Conservation (phyloP, 2,329 filamentous ascomycete genomes). For the Plenodomus lindquistii region DNA sequence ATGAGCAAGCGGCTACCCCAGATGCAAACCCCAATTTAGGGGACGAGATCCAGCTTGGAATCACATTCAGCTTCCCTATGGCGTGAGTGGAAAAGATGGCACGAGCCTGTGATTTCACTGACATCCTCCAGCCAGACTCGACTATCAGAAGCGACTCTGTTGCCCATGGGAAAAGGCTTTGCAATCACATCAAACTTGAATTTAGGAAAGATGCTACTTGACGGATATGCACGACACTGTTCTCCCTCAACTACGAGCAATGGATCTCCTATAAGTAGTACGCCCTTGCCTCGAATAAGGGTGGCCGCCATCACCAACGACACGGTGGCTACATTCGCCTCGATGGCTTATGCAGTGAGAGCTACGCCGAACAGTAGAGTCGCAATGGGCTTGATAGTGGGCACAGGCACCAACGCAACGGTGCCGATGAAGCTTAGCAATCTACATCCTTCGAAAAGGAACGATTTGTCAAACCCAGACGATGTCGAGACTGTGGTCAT, state of each 20-base stretch:
- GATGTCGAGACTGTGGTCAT: slow-evolving; percentile 69
- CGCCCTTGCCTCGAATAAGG: slow-evolving; percentile 63
- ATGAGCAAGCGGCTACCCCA: slow-evolving; percentile 28
- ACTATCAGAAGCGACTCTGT: slow-evolving; percentile 64
- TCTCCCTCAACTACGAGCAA: background rate
- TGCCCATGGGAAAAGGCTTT: slow-evolving; percentile 74
- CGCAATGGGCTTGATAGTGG: slow-evolving; percentile 79
- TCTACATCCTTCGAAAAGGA: slow-evolving; percentile 66
- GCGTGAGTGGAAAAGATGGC: slow-evolving; percentile 35
- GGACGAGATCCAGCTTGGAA: slow-evolving; percentile 63
- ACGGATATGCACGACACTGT: slow-evolving; percentile 63
- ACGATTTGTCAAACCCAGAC: slow-evolving; percentile 35
- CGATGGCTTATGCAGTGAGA: slow-evolving; percentile 73
- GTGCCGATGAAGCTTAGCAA: slow-evolving; percentile 68
- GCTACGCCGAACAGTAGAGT: slow-evolving; percentile 65
- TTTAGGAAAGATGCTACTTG: slow-evolving; percentile 61
- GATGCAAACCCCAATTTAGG: slow-evolving; percentile 35
- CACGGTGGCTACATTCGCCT: slow-evolving; percentile 76
- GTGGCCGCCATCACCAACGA: slow-evolving; percentile 82
- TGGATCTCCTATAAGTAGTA: background rate
- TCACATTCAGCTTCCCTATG: slow-evolving; percentile 74
- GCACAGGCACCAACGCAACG: slow-evolving; percentile 81
- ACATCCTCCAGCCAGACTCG: slow-evolving; percentile 55
- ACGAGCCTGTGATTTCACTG: slow-evolving; percentile 3
- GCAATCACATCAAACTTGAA: slow-evolving; percentile 64